A percentile compares a stretch with the other conserved stretches of the same genome.
Evolutionary conservation across 2,329 filamentous ascomycete genomes (phyloP).

Genomic region (Fusarium tupiense): DNA sequence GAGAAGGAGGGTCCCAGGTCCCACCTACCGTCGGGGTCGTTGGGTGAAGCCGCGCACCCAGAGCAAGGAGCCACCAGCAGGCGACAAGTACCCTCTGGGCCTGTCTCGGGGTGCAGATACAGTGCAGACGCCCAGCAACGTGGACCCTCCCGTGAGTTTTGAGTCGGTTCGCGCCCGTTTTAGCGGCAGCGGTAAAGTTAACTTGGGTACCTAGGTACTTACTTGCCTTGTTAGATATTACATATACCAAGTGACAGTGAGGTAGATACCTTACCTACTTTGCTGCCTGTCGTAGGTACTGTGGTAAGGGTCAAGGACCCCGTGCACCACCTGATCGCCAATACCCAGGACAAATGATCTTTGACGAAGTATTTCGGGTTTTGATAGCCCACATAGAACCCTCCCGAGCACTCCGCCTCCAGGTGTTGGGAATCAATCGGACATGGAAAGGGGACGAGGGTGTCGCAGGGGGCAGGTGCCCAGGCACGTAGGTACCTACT

Average conservation of each 20-base stretch:
- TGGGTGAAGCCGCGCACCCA: conserved; percentile 5
- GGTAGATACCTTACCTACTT: background rate
- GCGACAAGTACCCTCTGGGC: conserved; percentile 9
- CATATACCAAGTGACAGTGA: background rate
- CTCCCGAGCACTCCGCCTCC: conserved; percentile 2
- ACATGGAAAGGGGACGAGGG: background rate
- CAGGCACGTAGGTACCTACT: background rate
- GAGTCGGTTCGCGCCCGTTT: conserved; percentile 13
- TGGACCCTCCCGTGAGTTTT: conserved; percentile 24
- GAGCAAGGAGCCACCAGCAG: background rate
- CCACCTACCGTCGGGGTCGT: background rate
- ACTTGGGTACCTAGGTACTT: background rate
- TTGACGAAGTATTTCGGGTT: conserved; percentile 19
- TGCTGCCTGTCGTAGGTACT: background rate
- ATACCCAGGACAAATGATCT: background rate
- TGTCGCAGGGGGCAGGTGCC: background rate
- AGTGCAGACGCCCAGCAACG: conserved; percentile 23
- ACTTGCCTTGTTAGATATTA: background rate
- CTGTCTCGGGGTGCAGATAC: conserved; percentile 15
- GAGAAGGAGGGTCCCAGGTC: conserved; percentile 20
- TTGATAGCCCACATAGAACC: background rate
- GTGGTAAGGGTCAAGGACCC: conserved; percentile 9
- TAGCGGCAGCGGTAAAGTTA: conserved; percentile 23
- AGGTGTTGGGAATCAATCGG: conserved; percentile 10
- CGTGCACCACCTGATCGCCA: conserved; percentile 31